Conservation (phyloP, 2,329 filamentous ascomycete genomes). For the Fusarium aywerte region DNA sequence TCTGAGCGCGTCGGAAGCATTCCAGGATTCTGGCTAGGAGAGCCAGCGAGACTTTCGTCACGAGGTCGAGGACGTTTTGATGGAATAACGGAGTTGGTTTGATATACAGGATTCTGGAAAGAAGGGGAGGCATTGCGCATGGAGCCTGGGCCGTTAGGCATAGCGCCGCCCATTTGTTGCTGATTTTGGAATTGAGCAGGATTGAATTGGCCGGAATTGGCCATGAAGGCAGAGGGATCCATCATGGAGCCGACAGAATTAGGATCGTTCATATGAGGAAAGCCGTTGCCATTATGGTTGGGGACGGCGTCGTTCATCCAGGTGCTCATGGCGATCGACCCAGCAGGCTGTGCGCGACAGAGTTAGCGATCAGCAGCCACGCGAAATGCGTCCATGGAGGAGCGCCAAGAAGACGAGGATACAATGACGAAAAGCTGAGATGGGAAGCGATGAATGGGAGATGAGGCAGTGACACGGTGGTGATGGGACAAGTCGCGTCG, state of each 20-base stretch:
- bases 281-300: constrained; percentile 77
- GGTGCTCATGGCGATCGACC: constrained; percentile 71
- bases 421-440: constrained; percentile 51
- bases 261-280: constrained; percentile 71
- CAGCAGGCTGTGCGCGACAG: constrained; percentile 56
- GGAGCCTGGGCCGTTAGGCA: constrained; percentile 84
- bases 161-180: constrained; percentile 64
- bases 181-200: constrained; percentile 67
- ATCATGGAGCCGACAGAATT: constrained; percentile 69
- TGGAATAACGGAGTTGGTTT: constrained; percentile 86
- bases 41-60: constrained; percentile 86
- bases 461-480: constrained; percentile 62
- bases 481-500: constrained; percentile 57
- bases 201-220: constrained; percentile 69
- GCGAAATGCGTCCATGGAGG: constrained; percentile 55
- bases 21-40: constrained; percentile 78
- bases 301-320: constrained; percentile 78
- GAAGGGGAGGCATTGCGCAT: constrained; percentile 84
- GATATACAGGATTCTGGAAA: constrained; percentile 81
- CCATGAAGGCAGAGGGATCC: constrained; percentile 73
- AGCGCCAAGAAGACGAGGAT: constrained; percentile 47
- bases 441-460: constrained; percentile 49
- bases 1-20: constrained; percentile 86
- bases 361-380: constrained; percentile 59
- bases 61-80: constrained; percentile 85